Base-by-base conservation (phyloP, 495 filamentous ascomycete genomes). In the Diplogelasinospora grovesii region DNA sequence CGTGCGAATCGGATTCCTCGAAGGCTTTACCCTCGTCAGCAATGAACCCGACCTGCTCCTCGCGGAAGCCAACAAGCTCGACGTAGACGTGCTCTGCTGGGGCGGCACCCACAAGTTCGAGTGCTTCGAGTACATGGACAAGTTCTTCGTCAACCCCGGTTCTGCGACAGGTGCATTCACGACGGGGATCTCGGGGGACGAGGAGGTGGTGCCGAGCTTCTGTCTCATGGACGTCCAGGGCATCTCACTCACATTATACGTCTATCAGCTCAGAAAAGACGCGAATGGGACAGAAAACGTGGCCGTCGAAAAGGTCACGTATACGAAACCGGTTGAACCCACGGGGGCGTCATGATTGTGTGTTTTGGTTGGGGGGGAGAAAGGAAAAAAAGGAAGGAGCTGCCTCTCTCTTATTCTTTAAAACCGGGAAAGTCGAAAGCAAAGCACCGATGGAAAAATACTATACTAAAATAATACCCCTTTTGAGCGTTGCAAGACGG, bases 171-270 rank as follows among this genome's bases (percentile, higher is more conserved):
- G 88, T 8, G 89, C 89, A 1, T 77, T 88, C 57, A 82, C 78
- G 29, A 82, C 79, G 0, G 42, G 48, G 43, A 28, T 85, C 70
- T 71, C 77, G 69, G 74, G 72, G 64, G 36, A 75, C 14, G 89
- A 95, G 58, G 86, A 93, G 25, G 83, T 85, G 42, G 81, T 82
- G 40, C 92, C 92, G 34, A 97, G 93, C 58, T 99, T 99, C 64
- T 95, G 92, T 61, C 64, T 99, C 64, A 97, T 99, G 92, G 93
- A 99, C 77, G 92, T 97, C 22, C 92, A 99, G 79, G 92, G 92
- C 13, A 92, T 95, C 65, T 90, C 94, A 9, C 74, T 99, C 25
- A 90, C 95, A 43, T 71, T 99, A 33, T 97, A 99, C 58, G 92
- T 99, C 40, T 99, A 99, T 65, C 92, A 99, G 57, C 66, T 97